Base-by-base conservation (phyloP, 352 stramenopile genomes). In the Peronospora farinosa region DNA sequence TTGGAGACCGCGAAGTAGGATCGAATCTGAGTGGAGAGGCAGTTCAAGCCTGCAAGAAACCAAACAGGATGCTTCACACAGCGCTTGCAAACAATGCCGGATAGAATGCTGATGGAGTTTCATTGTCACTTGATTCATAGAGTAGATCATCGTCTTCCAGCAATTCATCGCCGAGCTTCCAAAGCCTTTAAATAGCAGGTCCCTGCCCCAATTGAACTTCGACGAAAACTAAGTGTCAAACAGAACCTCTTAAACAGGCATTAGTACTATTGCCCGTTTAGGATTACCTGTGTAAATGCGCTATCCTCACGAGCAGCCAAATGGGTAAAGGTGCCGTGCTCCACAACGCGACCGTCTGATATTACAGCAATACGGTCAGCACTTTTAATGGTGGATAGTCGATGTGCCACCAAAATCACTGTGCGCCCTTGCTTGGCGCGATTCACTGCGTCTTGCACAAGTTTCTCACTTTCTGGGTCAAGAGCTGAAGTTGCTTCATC, bases 351-450 rank as follows among this genome's bases (percentile, higher is more conserved):
- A 11, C 89, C 88, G 33, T 95, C 67, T 19, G 90, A 76, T 38
- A 97, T 84, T 5, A 97, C 88, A 56, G 92, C 69, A 56, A 97
- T 97, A 47, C 86, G 69, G 48, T 97, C 90, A 4, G 86, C 85
- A 40, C 85, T 87, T 65, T 91, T 84, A 64, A 98, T 96, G 12
- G 92, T 97, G 38, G 86, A 88, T 27, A 98, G 62, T 21, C 97
- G 80, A 63, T 99, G 97, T 11, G 97, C 96, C 59, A 99, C 97
- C 12, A 98, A 74, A 35, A 99, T 72, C 30, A 96, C 89, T 0
- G 96, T 99, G n/a, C 95, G 78, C 37, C 87, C 77, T 35, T 73
- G 66, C 57, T 93, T 89, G 57, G 78, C 69, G 37, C 75, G 72
- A 58, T 86, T 63, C 8, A 92, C 66, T 5, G 82, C 78, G n/a